These are phyloP conservation scores for Sphagnum contortum DNA, from an alignment of 225 moss, liverwort and hornwort genomes.

Conservation along the genomic window DNA sequence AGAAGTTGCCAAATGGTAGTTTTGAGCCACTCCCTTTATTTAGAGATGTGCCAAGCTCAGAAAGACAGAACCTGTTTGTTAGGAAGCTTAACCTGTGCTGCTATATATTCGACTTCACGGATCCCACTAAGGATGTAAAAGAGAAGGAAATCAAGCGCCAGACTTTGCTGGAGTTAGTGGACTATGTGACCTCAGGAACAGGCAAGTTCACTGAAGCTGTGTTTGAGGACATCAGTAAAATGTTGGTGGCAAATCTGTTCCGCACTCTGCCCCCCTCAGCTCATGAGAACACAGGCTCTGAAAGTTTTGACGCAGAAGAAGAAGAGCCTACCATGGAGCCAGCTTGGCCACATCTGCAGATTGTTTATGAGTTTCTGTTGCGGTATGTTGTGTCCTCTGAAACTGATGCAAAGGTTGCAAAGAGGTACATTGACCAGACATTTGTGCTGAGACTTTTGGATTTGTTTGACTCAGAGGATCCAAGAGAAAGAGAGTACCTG, in stretches of 20 bases:
- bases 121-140: conserved; percentile 42
- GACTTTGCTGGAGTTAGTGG: conserved; percentile 58
- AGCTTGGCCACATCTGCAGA: conserved; percentile 25
- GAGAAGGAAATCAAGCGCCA: conserved; percentile 55
- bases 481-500: conserved; percentile 46
- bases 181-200: conserved; percentile 53
- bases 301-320: conserved; percentile 38
- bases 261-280: conserved; percentile 47
- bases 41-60: conserved; percentile 49
- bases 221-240: conserved; percentile 49
- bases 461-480: conserved; percentile 51
- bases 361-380: conserved; percentile 5
- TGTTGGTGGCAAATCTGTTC: conserved; percentile 41
- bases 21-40: conserved; percentile 46
- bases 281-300: conserved; percentile 49
- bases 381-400: conserved; percentile 31
- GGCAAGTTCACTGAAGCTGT: conserved; percentile 54
- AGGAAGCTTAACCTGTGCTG: conserved; percentile 47
- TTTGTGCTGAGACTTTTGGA: conserved; percentile 46
- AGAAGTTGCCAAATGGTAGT: conserved; percentile 34
- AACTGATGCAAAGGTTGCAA: conserved; percentile 53
- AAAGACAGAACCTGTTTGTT: conserved; percentile 43
- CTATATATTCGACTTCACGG: conserved; percentile 46
- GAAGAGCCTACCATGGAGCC: conserved; percentile 22
- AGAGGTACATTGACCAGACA: conserved; percentile 49